Conservation (phyloP, 306 rosid genomes). For the Quercus parvula region DNA sequence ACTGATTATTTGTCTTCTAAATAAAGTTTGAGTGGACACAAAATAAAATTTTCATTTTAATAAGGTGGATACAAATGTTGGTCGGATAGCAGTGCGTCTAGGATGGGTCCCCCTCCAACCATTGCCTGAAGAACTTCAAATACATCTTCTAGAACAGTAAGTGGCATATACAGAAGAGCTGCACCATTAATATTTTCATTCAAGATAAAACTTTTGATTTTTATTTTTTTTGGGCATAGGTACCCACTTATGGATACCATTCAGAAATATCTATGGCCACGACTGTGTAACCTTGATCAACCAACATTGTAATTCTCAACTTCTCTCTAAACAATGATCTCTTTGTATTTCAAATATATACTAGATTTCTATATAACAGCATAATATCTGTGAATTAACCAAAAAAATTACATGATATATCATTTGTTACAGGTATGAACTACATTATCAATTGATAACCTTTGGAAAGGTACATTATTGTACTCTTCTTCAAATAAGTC, state of each 20-base stretch:
- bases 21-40: not conserved
- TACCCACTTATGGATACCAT: constrained; percentile 48
- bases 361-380: not conserved
- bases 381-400: not conserved
- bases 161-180: constrained; percentile 7
- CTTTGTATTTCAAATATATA: not conserved
- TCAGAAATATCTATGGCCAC: constrained; percentile 78
- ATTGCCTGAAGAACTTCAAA: constrained; percentile 48
- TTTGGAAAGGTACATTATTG: constrained; percentile 63
- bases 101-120: constrained; percentile 90
- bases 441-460: constrained; percentile 79
- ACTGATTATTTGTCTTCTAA: not conserved
- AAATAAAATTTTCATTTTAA: not conserved
- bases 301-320: constrained; percentile 38
- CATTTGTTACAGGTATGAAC: constrained; percentile 46
- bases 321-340: not conserved
- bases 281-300: constrained; percentile 42
- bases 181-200: not conserved
- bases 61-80: constrained; percentile 86
- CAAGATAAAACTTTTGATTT: not conserved
- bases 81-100: constrained; percentile 64
- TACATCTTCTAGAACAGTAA: constrained; percentile 59
- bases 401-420: not conserved
- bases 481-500: not conserved
- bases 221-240: constrained; percentile 28